Conservation (phyloP, 2,329 filamentous ascomycete species). For the Pseudopithomyces chartarum region DNA sequence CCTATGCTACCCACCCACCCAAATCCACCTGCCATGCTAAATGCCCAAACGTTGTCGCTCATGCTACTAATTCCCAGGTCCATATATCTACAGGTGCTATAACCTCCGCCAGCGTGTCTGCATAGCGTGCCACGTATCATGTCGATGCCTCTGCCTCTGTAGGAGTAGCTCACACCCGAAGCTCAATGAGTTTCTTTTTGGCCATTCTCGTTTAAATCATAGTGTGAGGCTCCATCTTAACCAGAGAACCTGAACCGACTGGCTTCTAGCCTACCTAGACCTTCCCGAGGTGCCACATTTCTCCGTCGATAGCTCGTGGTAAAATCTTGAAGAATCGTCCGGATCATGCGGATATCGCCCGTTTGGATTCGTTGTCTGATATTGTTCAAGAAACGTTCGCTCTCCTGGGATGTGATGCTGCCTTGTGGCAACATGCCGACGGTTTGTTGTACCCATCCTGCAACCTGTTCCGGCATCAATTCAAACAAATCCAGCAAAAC, state of each 20-base stretch:
- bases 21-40: constrained; percentile 6
- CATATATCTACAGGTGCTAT: constrained; percentile 6
- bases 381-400: constrained; percentile 77
- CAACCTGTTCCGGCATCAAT: constrained; percentile 78
- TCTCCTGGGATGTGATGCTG: constrained; percentile 73
- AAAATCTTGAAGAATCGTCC: constrained; percentile 90
- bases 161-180: not conserved
- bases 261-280: constrained; percentile 84
- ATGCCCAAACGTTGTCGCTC: constrained; percentile 4
- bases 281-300: constrained; percentile 94
- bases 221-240: constrained; percentile 19
- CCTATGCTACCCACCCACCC: constrained; percentile 3
- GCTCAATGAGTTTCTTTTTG: too few species aligned
- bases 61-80: constrained; percentile 6
- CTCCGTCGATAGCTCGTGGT: constrained; percentile 91
- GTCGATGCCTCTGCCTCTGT: not conserved
- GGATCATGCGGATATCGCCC: constrained; percentile 76
- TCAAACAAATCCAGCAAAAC: constrained; percentile 91
- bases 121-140: not conserved
- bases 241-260: constrained; percentile 78
- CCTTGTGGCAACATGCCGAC: constrained; percentile 83
- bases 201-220: not conserved
- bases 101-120: not conserved
- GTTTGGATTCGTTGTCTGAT: constrained; percentile 77
- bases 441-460: constrained; percentile 81